Evolutionary conservation across 1,284 basidiomycete genomes (phyloP), one percentile per base, ranked within the genome.

Genomic region (Irpex sp.): DNA sequence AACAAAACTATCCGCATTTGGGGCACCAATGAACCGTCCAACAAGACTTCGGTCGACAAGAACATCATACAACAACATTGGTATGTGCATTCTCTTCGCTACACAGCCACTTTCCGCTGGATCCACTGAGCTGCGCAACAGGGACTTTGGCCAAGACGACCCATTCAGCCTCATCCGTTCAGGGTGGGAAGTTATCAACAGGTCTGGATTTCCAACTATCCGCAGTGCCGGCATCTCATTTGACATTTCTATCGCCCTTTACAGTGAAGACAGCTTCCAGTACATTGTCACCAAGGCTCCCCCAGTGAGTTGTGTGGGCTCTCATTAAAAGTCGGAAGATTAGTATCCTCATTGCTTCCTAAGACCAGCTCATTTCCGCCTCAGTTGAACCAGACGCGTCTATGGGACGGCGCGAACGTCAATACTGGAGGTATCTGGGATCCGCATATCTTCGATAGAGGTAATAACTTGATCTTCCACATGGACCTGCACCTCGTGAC

Each of bases 51-150:
- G 9, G 70, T 75, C 61, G 69, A 66, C 63, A 74, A 71, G 58
- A 67, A 66, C 59, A 69, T 77, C 61, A 76, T 72, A 19, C 74
- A 76, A 31, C 76, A 76, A 63, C 76, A 77, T 57, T 76, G 73
- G 72, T 73, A 26, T 44, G 40, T 44, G 40, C 40, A 60, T 31
- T 38, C 31, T 55, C 26, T 61, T 15, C 21, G n/a, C 55, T n/a
- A n/a, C 26, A 26, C 26, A 26, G 26, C 26, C 26, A 26, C 26
- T 26, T 26, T n/a, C 26, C 26, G 26, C 13, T 40, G 49, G 17
- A 9, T 51, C 49, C 11, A 5, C 40, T 8, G 17, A 8, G 13
- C 49, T n/a, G 19, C 49, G 49, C 11, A 37, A n/a, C 17, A 72
- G 74, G 74, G 75, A 74, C 51, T 75, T 75, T 64, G 72, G 69